A percentile compares a stretch with the other conserved stretches of the same genome.
These are phyloP conservation scores for Mariannaea elegans DNA, from an alignment of 2,329 filamentous ascomycete genomes.

Conservation along the genomic window DNA sequence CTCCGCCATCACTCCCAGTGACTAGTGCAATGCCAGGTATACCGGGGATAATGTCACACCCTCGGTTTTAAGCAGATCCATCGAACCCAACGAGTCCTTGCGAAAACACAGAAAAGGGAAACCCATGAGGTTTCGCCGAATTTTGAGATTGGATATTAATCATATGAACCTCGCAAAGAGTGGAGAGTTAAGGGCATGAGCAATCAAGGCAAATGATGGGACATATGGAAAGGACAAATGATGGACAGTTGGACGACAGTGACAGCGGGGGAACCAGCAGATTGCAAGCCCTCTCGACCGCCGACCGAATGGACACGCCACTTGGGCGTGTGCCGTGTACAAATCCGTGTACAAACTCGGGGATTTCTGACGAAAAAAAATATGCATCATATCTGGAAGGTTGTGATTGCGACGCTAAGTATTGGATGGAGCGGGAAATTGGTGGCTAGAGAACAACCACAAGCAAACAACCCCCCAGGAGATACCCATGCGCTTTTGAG, in stretches of 20 bases:
- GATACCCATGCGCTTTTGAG: slow-evolving; percentile 41
- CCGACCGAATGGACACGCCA: slow-evolving; percentile 34
- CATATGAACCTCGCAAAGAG: slow-evolving; percentile 25
- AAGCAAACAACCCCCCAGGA: slow-evolving; percentile 40
- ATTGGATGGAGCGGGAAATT: slow-evolving; percentile 40
- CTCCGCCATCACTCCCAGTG: slow-evolving; percentile 41
- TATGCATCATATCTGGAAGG: slow-evolving; percentile 21
- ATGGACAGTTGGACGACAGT: slow-evolving; percentile 4
- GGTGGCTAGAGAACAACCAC: slow-evolving; percentile 38
- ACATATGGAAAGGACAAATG: slow-evolving; percentile 9
- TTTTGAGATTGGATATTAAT: slow-evolving; percentile 33
- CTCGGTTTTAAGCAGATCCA: slow-evolving; percentile 34
- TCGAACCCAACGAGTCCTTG: slow-evolving; percentile 23
- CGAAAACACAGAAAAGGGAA: slow-evolving; percentile 25
- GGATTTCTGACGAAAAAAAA: slow-evolving; percentile 25
- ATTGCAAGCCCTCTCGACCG: slow-evolving; percentile 31
- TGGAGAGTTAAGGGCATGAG: slow-evolving; percentile 6
- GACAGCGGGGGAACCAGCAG: slow-evolving; percentile 19
- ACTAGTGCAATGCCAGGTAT: slow-evolving; percentile 42
- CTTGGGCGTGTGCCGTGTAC: slow-evolving; percentile 39
- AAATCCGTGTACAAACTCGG: slow-evolving; percentile 31
- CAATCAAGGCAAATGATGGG: slow-evolving; percentile 14
- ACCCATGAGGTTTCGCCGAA: slow-evolving; percentile 16
- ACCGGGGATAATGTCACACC: slow-evolving; percentile 36
- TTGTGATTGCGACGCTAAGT: slow-evolving; percentile 37